Base-by-base conservation (phyloP, 192 early-diverging fungal genomes). In the Linnemannia zychae region DNA sequence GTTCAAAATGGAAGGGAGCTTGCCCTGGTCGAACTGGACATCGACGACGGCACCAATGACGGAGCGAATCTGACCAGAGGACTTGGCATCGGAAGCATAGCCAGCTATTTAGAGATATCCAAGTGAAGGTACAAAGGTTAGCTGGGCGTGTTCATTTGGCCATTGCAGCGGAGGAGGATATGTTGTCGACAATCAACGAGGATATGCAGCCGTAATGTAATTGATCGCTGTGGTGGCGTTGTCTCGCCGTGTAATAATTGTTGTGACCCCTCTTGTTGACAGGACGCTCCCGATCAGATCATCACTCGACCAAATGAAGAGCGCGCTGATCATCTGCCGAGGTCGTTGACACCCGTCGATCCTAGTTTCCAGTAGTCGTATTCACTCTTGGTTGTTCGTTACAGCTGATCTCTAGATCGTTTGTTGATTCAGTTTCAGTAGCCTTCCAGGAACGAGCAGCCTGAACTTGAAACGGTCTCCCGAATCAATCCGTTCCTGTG, bases 21-120 rank as follows among this genome's bases (percentile, higher is more conserved):
- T 94, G 66, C 94, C 94, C 87, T 94, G 89, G 78, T 96, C 96
- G 89, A 98, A 98, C 89, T 97, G 97, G 74, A 99, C 98, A 78
- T 99, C 98, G 84, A 99, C 98, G 89, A 99, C 98, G 90, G 98
- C 97, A 92, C 98, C 98, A 91, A 99, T 99, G 79, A 99, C 97
- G 72, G 76, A 84, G 53, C 81, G 76, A 78, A 78, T 78, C 76
- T 84, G 82, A n/a, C 82, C 82, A 46, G 72, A 75, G 53, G 82
- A 84, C 68, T 84, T 78, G 72, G 82, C 72, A 24, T 84, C 82
- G 47, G 82, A 84, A 24, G 82, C 82, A 48, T 84, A 84, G 77
- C 82, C 82, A 50, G 82, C 82, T 84, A 80, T 37, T 18, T 17
- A 34, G 36, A 46, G 50, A 34, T 28, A 33, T 63, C n/a, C 28